Evolutionary conservation across 2,329 filamentous ascomycete genomes (phyloP).

Genomic region (Byssochlamys sp.): DNA sequence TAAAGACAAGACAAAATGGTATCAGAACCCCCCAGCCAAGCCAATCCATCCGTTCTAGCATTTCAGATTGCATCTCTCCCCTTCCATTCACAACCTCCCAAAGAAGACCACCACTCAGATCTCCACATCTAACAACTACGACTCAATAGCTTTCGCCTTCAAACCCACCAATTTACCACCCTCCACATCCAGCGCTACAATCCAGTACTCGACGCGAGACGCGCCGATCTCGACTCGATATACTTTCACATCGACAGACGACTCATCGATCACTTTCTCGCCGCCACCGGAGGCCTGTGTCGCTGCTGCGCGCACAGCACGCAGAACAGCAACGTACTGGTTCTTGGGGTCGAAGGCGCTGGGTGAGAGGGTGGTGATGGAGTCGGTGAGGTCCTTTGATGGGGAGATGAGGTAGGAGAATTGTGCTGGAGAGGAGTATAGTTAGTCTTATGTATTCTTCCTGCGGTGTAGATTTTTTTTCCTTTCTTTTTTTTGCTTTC

Average conservation of each 20-base stretch:
- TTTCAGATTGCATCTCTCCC: background rate
- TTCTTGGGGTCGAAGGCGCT: constrained; percentile 64
- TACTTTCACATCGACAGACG: constrained; percentile 56
- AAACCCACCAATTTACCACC: constrained; percentile 61
- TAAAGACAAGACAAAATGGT: too few species aligned
- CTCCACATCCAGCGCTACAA: constrained; percentile 55
- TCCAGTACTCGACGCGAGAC: constrained; percentile 67
- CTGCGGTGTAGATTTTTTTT: too few species aligned
- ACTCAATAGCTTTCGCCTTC: constrained; percentile 70
- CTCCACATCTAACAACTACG: constrained; percentile 26
- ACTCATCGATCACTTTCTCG: constrained; percentile 24
- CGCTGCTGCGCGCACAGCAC: constrained; percentile 45
- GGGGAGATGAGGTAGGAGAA: constrained; percentile 56
- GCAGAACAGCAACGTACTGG: constrained; percentile 47
- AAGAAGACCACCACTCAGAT: background rate
- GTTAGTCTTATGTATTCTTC: background rate
- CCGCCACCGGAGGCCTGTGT: constrained; percentile 15
- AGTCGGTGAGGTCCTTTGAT: constrained; percentile 16
- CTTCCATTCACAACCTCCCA: background rate
- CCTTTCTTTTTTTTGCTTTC: background rate
- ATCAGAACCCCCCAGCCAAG: too few species aligned
- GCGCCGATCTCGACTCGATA: constrained; percentile 58
- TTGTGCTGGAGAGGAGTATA: constrained; percentile 43
- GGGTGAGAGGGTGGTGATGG: constrained; percentile 55
- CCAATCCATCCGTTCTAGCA: too few species aligned